Conservation (phyloP, 306 rosid species). For the Corylus heterophylla region DNA sequence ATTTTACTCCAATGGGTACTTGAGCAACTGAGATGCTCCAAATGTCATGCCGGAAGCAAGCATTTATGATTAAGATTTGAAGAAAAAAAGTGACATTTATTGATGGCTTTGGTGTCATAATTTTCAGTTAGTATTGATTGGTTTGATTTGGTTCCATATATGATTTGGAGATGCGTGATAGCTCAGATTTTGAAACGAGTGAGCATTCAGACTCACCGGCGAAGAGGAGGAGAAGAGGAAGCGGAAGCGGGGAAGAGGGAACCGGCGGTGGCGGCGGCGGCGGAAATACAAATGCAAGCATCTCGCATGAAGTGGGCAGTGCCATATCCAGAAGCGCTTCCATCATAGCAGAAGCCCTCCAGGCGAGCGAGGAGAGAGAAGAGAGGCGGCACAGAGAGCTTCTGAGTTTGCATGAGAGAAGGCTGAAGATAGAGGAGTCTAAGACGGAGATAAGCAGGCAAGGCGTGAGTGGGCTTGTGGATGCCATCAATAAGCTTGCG, state of each 20-base stretch:
- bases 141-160: conserved; percentile 20
- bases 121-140: conserved; percentile 15
- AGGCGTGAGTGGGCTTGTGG: conserved; percentile 47
- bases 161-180: conserved; percentile 41
- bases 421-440: conserved; percentile 43
- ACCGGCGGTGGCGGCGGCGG: conserved; percentile 21
- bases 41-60: background rate
- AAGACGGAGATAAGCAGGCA: conserved; percentile 38
- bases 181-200: conserved; percentile 47
- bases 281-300: conserved; percentile 11
- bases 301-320: conserved; percentile 30
- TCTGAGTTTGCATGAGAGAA: conserved; percentile 36
- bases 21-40: background rate
- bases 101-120: background rate
- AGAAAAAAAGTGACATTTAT: no score
- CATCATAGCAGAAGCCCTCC: conserved; percentile 45
- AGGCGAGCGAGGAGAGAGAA: conserved; percentile 42
- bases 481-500: conserved; percentile 51
- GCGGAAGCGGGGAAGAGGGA: conserved; percentile 23
- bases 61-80: background rate
- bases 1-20: background rate
- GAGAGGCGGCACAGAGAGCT: conserved; percentile 46
- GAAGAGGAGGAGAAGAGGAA: conserved; percentile 41
- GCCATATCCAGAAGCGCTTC: conserved; percentile 49
- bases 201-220: conserved; percentile 49